Evolutionary conservation across 805 yeast species (phyloP), one percentile per base, ranked within the genome.

Genomic region (Phaffomyces opuntiae): DNA sequence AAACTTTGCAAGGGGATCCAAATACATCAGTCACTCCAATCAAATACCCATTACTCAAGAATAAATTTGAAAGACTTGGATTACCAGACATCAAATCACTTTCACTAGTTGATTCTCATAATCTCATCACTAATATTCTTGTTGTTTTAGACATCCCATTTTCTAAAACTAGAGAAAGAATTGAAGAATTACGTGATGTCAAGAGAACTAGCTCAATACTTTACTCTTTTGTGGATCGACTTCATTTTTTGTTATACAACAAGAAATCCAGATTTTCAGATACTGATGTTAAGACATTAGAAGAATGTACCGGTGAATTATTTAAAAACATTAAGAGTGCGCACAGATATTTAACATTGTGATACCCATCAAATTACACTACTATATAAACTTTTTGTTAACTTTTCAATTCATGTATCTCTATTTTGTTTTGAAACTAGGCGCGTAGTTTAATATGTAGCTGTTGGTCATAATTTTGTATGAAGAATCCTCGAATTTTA

Each of bases 121-220:
- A 67, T 49, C 50, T 62, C 5, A 52, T 67, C 27, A 68, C 67
- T 48, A 61, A 66, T 49, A 46, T 67, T 9, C 49, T 65, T 38
- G 48, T 64, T 3, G 48, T 61, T 27, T 55, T 67, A 38, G 57
- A 57, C 13, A 58, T 66, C 16, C 69, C 71, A 14, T 60, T 53
- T 37, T 46, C 60, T 13, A 53, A 63, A 37, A 47, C 64, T 9
- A 52, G 55, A 32, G 46, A 53, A 33, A 50, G 48, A 33, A 49
- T 68, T 9, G 60, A 66, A 4, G 42, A 54, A 13, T 54, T 66
- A 11, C 61, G 52, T 2, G 51, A 54, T 3, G 49, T 54, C 14
- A 46, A 65, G 16, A 54, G 60, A 32, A 63, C 59, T 31, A 61
- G 63, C 38, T 54, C 55, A 7, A 46, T 62, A 6, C 55, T 63